Base-by-base conservation (phyloP, 169 alveolate species). In the Eimeria acervulina region DNA sequence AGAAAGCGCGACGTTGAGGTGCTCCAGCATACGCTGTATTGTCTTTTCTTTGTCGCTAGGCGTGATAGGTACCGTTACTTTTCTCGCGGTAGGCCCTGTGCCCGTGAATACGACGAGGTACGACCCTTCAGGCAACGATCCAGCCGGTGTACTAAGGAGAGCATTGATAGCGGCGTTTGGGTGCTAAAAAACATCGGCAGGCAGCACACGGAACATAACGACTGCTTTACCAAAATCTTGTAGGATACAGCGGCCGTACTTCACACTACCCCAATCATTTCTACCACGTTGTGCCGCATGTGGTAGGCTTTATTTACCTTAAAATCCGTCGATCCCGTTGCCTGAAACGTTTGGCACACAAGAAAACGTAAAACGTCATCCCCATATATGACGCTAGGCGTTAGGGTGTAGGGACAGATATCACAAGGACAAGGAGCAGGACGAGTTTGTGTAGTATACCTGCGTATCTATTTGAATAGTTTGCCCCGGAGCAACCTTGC, bases 401-500 rank as follows among this genome's bases (percentile, higher is more conserved):
- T 78, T 19, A 21, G 47, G 15, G 52, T 33, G 85, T 33, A 74
- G 59, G 4, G 19, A 44, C 33, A 12, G 21, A 44, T n/a, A 19
- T n/a, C 38, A 4, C 19, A 23, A 33, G 28, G 33, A 42, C 26
- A 40, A 28, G 38, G 66, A 28, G n/a, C 55, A 78, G 38, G 4
- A 5, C 88, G 15, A 40, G 33, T 12, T 78, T 26, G 63, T 38
- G 38, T 78, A 28, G 8, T 8, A 21, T 59, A 85, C 93, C 93
- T 85, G 76, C 51, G 93, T 85, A 33, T 85, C 61, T 38, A 85
- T 85, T 33, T 42, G 81, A 85, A 85, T 52, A 2, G 93, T 85
- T 85, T 85, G 93, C 15, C 93, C 93, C 31, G 93, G 93, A 59
- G 93, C 93, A 36, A 85, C 93, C 19, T 33, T 36, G 93, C 81